Conservation (phyloP, 2,329 filamentous ascomycete genomes). For the Fusarium musae region DNA sequence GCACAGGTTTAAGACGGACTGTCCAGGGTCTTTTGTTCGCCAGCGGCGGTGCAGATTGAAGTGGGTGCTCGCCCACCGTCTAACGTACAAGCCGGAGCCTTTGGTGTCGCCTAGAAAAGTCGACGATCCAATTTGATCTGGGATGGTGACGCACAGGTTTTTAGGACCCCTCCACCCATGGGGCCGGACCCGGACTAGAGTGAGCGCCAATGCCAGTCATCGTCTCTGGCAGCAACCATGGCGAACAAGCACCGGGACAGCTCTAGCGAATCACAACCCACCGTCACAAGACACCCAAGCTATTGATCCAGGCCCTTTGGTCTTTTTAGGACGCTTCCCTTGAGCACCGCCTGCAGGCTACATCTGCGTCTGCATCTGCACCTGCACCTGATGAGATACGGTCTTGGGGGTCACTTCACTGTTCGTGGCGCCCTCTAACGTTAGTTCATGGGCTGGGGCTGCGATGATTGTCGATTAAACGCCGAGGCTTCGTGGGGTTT, state of each 20-base stretch:
- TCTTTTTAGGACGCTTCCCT: background rate
- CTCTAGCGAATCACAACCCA: constrained; percentile 13
- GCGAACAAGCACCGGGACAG: constrained; percentile 13
- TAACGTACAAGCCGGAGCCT: constrained; percentile 5
- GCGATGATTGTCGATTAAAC: constrained; percentile 12
- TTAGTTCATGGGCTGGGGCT: constrained; percentile 8
- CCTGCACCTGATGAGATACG: constrained; percentile 35
- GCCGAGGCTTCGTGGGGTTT: constrained; percentile 18
- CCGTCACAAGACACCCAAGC: constrained; percentile 12
- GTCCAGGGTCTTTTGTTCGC: constrained; percentile 37
- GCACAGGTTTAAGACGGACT: constrained; percentile 1
- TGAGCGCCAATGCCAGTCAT: constrained; percentile 47
- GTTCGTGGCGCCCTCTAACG: constrained; percentile 14
- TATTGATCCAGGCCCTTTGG: constrained; percentile 29
- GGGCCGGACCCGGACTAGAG: constrained; percentile 42
- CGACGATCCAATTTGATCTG: constrained; percentile 46
- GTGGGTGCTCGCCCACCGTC: constrained; percentile 29
- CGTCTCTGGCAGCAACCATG: constrained; percentile 41
- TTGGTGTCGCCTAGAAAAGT: constrained; percentile 31
- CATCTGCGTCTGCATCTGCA: constrained; percentile 32
- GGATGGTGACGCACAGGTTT: constrained; percentile 46
- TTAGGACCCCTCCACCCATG: constrained; percentile 40
- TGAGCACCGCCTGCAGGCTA: constrained; percentile 10
- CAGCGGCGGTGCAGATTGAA: constrained; percentile 34
- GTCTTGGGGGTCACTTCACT: constrained; percentile 16